phyloP scores from a whole-genome alignment of 805 yeast species.

The Phaffomyces opuntiae region DNA sequence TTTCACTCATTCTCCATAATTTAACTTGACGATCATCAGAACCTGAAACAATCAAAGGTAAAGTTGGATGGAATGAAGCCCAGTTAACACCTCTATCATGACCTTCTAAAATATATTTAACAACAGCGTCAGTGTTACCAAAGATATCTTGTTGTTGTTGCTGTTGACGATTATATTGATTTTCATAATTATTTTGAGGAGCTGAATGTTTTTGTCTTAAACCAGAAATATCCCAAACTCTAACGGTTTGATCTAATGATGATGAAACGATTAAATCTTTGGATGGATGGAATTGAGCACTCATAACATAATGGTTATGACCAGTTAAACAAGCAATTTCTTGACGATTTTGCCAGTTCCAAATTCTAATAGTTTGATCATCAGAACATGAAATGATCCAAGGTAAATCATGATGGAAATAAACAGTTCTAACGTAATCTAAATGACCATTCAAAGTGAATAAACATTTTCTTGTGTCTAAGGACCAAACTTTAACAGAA shows the following conservation, averaged over 20 bases:
- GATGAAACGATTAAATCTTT: slow-evolving; percentile 95
- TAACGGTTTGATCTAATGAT: slow-evolving; percentile 95
- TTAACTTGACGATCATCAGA: slow-evolving; percentile 95
- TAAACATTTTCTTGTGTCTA: slow-evolving; percentile 85
- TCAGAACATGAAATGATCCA: slow-evolving; percentile 96
- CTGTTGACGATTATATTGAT: slow-evolving; percentile 41
- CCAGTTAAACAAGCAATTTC: slow-evolving; percentile 97
- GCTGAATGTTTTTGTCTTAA: slow-evolving; percentile 94
- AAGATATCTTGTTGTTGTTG: slow-evolving; percentile 86
- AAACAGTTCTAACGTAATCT: slow-evolving; percentile 91
- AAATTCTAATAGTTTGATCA: slow-evolving; percentile 96
- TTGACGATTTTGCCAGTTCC: slow-evolving; percentile 99
- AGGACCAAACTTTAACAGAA: slow-evolving; percentile 92
- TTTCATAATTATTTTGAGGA: slow-evolving; percentile 45
- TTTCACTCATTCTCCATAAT: slow-evolving; percentile 95
- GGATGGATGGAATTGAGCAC: slow-evolving; percentile 94
- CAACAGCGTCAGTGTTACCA: slow-evolving; percentile 90
- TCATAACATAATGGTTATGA: slow-evolving; percentile 97
- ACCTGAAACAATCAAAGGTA: slow-evolving; percentile 90
- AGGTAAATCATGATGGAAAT: slow-evolving; percentile 92
- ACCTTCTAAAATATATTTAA: slow-evolving; percentile 93
- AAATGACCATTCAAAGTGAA: slow-evolving; percentile 90
- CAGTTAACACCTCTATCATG: slow-evolving; percentile 98
- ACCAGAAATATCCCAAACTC: slow-evolving; percentile 98
- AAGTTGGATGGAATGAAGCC: slow-evolving; percentile 96